Base-by-base conservation (phyloP, 1,139 yeast genomes). In the Debaryomycetaceae sp. region DNA sequence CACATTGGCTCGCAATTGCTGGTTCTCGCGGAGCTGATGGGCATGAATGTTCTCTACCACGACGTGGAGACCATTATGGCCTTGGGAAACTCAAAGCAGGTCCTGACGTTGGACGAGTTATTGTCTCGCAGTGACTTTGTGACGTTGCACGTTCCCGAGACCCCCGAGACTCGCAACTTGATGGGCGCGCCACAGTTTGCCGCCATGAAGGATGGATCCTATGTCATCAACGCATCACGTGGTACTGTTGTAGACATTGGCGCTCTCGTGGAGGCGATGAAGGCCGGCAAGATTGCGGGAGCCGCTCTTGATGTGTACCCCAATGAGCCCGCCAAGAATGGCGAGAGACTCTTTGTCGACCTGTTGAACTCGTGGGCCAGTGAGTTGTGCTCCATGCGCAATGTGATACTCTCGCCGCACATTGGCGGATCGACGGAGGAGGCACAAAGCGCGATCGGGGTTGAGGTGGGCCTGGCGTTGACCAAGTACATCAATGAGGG, bases 371-470 rank as follows among this genome's bases (percentile, higher is more conserved):
- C 63, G 22, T 92, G 95, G 92, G 74, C 85, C 34, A 67, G 82
- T 22, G 95, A 87, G 51, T 71, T 92, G 45, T 71, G 78, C 42
- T 67, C 82, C 13, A 70, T 86, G 54, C 75, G 92, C 62, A 92
- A 90, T 55, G 78, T 90, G 33, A 86, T 92, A 39, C 69, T 90
- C 50, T 79, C 97, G 32, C 99, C 99, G 23, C 99, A 90, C 53
- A 90, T 90, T 47, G 99, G 99, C 62, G 98, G 98, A 40, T 86
- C 97, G 29, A 90, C 99, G 28, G 97, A 90, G 60, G 99, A 90
- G 65, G 98, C 98, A 21, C 99, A 90, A 68, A 74, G 86, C 36
- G 95, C 97, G 29, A 90, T 90, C 53, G 98, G 99, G 60, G 68
- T 87, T 37, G 99, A 90, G 63, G 99, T 90, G 36, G 86, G 80